phyloP scores from a whole-genome alignment of 495 filamentous ascomycete species.

The Pseudotulostoma volvatum region DNA sequence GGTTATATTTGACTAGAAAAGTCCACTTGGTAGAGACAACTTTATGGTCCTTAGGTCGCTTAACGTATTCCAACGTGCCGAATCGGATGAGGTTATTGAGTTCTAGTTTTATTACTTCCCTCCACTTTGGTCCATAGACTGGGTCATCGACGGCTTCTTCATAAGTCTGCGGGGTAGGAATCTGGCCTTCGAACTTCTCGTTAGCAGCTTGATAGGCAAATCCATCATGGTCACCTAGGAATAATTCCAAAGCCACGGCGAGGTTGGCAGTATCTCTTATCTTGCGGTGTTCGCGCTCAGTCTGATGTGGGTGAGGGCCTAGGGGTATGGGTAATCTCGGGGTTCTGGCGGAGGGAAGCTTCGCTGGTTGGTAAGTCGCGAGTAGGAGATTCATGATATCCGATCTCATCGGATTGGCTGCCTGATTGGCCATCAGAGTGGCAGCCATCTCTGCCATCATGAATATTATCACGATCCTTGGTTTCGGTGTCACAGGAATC shows the following conservation, averaged over 20 bases:
- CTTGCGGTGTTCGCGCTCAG: not conserved
- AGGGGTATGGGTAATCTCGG: not conserved
- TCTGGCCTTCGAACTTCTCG: too few species aligned
- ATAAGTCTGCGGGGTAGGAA: not conserved
- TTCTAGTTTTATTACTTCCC: not conserved
- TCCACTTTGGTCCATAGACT: not conserved
- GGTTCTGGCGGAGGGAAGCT: too few species aligned
- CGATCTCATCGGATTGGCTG: too few species aligned
- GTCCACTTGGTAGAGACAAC: not conserved
- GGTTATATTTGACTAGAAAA: not conserved
- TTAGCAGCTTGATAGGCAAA: too few species aligned
- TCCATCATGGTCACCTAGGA: not conserved
- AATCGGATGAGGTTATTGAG: not conserved
- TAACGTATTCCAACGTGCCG: not conserved
- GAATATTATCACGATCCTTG: too few species aligned
- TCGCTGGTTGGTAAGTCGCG: too few species aligned
- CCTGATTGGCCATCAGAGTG: too few species aligned
- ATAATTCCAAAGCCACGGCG: not conserved
- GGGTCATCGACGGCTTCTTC: not conserved
- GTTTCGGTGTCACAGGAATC: too few species aligned
- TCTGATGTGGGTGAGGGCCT: not conserved
- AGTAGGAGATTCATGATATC: too few species aligned
- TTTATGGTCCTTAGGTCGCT: not conserved
- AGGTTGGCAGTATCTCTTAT: not conserved
- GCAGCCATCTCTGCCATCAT: too few species aligned